These are phyloP conservation scores for Podospora bellae-mahoneyi DNA, from an alignment of 495 filamentous ascomycete species.

Conservation along the genomic window DNA sequence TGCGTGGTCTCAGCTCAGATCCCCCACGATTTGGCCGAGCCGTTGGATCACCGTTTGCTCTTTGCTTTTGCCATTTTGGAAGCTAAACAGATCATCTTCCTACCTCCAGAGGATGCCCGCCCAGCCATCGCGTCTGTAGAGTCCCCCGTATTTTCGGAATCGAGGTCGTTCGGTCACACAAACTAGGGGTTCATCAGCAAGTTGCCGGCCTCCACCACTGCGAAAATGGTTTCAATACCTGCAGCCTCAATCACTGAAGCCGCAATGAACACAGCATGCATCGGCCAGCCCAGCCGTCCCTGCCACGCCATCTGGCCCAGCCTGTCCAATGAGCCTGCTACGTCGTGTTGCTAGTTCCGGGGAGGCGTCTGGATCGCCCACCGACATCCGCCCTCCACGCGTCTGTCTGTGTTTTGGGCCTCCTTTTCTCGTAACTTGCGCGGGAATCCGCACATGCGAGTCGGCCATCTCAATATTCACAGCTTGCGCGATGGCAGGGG, in stretches of 20 bases:
- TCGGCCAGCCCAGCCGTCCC: not conserved
- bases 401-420: conserved; percentile 5
- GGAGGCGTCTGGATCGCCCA: conserved; percentile 15
- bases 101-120: not conserved
- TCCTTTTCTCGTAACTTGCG: not conserved
- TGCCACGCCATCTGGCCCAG: not conserved
- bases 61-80: not conserved
- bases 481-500: conserved; percentile 11
- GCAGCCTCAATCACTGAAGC: conserved; percentile 4
- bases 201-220: not conserved
- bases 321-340: not conserved
- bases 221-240: conserved; percentile 7
- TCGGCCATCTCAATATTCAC: conserved; percentile 4
- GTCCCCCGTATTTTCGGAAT: not conserved
- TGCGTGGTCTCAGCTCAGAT: conserved; percentile 1
- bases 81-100: not conserved
- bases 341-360: not conserved
- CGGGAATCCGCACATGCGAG: conserved; percentile 13
- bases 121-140: not conserved
- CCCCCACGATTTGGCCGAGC: not conserved
- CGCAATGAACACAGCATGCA: not conserved
- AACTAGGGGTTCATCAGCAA: not conserved
- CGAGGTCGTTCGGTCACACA: not conserved
- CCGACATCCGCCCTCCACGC: conserved; percentile 8
- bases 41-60: not conserved